These are phyloP conservation scores for Metschnikowia corniflorae DNA, from an alignment of 805 yeast genomes.

Conservation along the genomic window DNA sequence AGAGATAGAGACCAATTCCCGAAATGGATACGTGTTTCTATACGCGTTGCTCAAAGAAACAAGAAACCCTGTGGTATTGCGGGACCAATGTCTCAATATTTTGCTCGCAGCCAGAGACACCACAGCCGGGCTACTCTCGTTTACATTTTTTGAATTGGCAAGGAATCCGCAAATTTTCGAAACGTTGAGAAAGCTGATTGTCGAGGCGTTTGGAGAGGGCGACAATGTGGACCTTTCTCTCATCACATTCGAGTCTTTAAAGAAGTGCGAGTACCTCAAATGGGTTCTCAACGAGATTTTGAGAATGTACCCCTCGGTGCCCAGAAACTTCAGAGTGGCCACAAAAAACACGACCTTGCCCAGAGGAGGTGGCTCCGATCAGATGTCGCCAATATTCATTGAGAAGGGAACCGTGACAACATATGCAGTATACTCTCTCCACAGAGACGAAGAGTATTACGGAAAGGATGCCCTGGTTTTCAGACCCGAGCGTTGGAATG, in stretches of 20 bases:
- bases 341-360: constrained; percentile 47
- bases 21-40: constrained; percentile 44
- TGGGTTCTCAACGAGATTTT: constrained; percentile 46
- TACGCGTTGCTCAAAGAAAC: constrained; percentile 48
- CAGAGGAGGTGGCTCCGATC: constrained; percentile 46
- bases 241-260: constrained; percentile 46
- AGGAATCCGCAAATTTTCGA: constrained; percentile 37
- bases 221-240: constrained; percentile 32
- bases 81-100: constrained; percentile 50
- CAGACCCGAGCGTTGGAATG: constrained; percentile 49
- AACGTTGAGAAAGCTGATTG: constrained; percentile 37
- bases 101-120: constrained; percentile 55
- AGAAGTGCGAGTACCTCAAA: constrained; percentile 45
- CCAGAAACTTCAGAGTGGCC: constrained; percentile 47
- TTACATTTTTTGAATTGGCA: constrained; percentile 42
- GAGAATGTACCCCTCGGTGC: constrained; percentile 51
- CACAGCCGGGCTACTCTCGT: constrained; percentile 48
- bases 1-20: constrained; percentile 29
- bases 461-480: constrained; percentile 45
- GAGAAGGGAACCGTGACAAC: constrained; percentile 41
- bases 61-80: constrained; percentile 42
- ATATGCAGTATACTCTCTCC: constrained; percentile 41
- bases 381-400: constrained; percentile 34
- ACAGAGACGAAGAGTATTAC: constrained; percentile 34
- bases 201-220: constrained; percentile 30